A percentile compares a stretch with the other conserved stretches of the same genome.
Evolutionary conservation across 2,329 filamentous ascomycete genomes (phyloP).

Genomic region (Fusarium algeriense): DNA sequence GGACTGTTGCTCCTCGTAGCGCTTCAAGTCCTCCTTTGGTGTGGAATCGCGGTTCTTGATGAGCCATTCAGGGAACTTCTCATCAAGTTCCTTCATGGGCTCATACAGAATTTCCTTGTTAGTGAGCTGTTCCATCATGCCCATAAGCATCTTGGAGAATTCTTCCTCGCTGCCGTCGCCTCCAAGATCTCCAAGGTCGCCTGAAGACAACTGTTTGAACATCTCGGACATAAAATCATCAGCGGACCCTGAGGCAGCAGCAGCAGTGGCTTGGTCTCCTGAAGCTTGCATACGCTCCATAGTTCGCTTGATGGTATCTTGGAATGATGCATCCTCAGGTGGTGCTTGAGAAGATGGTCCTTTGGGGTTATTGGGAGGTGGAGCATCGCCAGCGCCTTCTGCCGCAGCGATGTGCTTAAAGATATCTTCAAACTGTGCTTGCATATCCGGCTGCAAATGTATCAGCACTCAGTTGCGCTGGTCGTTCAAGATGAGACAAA

Average conservation of each 20-base stretch:
- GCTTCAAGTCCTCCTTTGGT: conserved; percentile 77
- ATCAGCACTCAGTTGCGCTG: neutral
- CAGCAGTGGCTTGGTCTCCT: conserved; percentile 85
- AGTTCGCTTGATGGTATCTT: conserved; percentile 90
- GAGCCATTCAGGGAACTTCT: conserved; percentile 93
- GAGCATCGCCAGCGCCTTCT: conserved; percentile 50
- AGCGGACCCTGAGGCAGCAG: conserved; percentile 72
- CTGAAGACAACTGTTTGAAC: conserved; percentile 81
- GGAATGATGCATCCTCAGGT: conserved; percentile 76
- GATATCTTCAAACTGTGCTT: conserved; percentile 81
- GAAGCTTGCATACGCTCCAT: conserved; percentile 97
- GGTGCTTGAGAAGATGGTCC: conserved; percentile 53
- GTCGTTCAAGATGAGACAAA: neutral
- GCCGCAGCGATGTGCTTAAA: conserved; percentile 77
- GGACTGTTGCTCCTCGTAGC: conserved; percentile 83
- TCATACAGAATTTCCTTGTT: conserved; percentile 99
- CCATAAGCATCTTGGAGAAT: conserved; percentile 93
- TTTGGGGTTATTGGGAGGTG: conserved; percentile 41
- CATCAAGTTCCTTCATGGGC: conserved; percentile 96
- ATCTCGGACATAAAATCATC: conserved; percentile 93
- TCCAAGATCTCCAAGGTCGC: conserved; percentile 68
- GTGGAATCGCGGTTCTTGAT: conserved; percentile 77
- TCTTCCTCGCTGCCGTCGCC: conserved; percentile 78
- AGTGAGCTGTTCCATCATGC: conserved; percentile 99
- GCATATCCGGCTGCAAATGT: conserved; percentile 72